Conservation (phyloP, 495 filamentous ascomycete species). For the Aspergillus incahuasiensis region DNA sequence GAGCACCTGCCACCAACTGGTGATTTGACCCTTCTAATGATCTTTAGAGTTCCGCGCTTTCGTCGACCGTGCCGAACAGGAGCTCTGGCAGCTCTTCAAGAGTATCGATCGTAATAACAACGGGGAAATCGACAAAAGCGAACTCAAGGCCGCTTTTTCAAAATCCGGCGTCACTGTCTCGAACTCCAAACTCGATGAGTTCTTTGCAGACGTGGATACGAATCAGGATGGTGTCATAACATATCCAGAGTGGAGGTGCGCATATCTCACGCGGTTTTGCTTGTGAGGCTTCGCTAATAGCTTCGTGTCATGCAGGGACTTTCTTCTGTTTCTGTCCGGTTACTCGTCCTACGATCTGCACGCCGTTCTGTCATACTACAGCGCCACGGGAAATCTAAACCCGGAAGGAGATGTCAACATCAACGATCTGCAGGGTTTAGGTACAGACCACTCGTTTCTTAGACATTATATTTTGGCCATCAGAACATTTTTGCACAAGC, state of each 20-base stretch:
- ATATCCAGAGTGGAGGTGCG: slow-evolving; percentile 96
- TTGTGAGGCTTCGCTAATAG: slow-evolving; percentile 8
- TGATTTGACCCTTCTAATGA: slow-evolving; percentile 25
- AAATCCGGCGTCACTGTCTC: slow-evolving; percentile 76
- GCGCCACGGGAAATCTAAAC: slow-evolving; percentile 83
- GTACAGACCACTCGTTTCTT: slow-evolving; percentile 80
- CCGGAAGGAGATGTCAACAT: slow-evolving; percentile 91
- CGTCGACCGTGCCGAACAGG: slow-evolving; percentile 77
- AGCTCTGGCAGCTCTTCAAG: slow-evolving; percentile 76
- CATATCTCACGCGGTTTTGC: neutral
- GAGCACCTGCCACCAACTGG: slow-evolving; percentile 13
- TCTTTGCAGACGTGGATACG: slow-evolving; percentile 84
- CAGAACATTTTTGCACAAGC: slow-evolving; percentile 38
- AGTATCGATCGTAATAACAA: slow-evolving; percentile 83
- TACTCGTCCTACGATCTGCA: slow-evolving; percentile 62
- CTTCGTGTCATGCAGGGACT: slow-evolving; percentile 59
- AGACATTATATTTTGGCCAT: slow-evolving; percentile 36
- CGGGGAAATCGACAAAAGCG: slow-evolving; percentile 81
- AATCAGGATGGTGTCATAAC: slow-evolving; percentile 85
- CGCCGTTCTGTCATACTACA: slow-evolving; percentile 87
- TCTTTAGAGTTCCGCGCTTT: slow-evolving; percentile 79
- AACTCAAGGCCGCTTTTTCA: slow-evolving; percentile 73
- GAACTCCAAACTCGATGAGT: slow-evolving; percentile 68
- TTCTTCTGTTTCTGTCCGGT: slow-evolving; percentile 88
- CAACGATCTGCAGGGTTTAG: slow-evolving; percentile 89